Evolutionary conservation across 805 yeast species (phyloP).

Genomic region (Debaryomyces maramus): DNA sequence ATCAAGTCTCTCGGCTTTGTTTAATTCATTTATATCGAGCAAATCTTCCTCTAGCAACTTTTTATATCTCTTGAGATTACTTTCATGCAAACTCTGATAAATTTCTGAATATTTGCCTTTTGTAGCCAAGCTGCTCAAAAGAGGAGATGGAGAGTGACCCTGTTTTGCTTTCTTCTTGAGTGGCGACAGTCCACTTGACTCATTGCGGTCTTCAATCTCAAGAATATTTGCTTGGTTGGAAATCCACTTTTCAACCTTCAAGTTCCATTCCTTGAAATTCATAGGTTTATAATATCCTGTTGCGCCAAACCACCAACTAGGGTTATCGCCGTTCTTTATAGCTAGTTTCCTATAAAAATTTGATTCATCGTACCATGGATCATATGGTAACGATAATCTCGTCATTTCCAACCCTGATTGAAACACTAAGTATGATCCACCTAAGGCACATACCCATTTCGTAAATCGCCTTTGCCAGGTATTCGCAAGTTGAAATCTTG

Average conservation of each 20-base stretch:
- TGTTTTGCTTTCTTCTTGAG: background rate
- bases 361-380: constrained; percentile 78
- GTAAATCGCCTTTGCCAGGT: constrained; percentile 11
- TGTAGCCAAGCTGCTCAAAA: constrained; percentile 12
- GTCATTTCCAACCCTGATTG: constrained; percentile 57
- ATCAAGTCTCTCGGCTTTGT: constrained; percentile 37
- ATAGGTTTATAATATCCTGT: constrained; percentile 53
- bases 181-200: background rate
- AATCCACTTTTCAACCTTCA: constrained; percentile 21
- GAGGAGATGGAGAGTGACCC: constrained; percentile 5
- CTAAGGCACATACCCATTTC: constrained; percentile 15
- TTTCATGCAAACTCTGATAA: constrained; percentile 24
- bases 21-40: constrained; percentile 33
- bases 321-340: constrained; percentile 45
- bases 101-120: constrained; percentile 32
- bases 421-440: constrained; percentile 50
- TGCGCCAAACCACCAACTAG: constrained; percentile 70
- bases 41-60: constrained; percentile 27
- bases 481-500: constrained; percentile 11
- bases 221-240: constrained; percentile 13
- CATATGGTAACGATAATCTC: constrained; percentile 48
- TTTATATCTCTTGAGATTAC: constrained; percentile 20
- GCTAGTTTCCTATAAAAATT: constrained; percentile 52
- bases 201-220: constrained; percentile 5
- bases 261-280: constrained; percentile 37